phyloP scores from a whole-genome alignment of 2,329 filamentous ascomycete genomes.

The Ceratocystis cacaofunesta region DNA sequence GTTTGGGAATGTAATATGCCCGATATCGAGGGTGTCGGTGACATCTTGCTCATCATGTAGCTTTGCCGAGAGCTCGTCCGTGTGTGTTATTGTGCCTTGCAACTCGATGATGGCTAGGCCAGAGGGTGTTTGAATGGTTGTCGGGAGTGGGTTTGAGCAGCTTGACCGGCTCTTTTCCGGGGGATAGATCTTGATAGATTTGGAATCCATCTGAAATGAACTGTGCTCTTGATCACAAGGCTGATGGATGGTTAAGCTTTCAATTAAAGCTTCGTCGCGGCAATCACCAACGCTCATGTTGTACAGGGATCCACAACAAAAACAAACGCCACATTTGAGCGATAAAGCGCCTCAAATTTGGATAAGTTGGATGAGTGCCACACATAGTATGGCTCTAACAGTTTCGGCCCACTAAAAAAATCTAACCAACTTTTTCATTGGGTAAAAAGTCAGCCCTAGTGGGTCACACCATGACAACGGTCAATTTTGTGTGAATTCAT shows the following conservation, averaged over 20 bases:
- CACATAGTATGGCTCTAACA: background rate
- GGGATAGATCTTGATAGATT: constrained; percentile 28
- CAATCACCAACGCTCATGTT: background rate
- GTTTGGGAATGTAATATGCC: constrained; percentile 63
- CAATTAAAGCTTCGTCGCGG: background rate
- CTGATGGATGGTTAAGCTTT: background rate
- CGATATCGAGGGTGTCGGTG: constrained; percentile 37
- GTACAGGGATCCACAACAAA: background rate
- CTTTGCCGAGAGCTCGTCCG: constrained; percentile 34
- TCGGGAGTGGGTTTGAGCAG: constrained; percentile 48
- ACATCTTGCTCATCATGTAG: constrained; percentile 14
- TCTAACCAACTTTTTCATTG: constrained; percentile 1
- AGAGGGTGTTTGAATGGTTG: constrained; percentile 74
- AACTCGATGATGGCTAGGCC: constrained; percentile 84
- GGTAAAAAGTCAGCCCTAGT: constrained; percentile 12
- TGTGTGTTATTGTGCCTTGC: constrained; percentile 67
- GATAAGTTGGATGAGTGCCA: constrained; percentile 5
- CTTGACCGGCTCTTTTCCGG: constrained; percentile 19
- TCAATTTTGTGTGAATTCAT: constrained; percentile 11
- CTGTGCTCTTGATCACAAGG: background rate
- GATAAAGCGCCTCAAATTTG: too few species aligned
- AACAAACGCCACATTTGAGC: background rate
- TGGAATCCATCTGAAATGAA: background rate
- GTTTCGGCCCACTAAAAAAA: background rate
- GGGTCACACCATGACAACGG: constrained; percentile 12